phyloP scores from a whole-genome alignment of 257 asterid genomes.

The Vinca minor region DNA sequence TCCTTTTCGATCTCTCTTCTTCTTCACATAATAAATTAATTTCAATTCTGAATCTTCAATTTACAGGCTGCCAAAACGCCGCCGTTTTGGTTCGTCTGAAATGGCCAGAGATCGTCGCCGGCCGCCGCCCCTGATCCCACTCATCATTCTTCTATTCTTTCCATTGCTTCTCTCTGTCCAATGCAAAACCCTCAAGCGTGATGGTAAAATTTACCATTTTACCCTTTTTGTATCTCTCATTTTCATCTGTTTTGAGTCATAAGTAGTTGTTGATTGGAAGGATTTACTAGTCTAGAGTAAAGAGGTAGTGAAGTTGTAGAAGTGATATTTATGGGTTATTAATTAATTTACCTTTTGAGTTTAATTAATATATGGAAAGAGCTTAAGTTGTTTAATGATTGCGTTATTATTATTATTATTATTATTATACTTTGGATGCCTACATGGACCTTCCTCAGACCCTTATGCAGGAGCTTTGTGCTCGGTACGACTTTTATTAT shows the following conservation, averaged over 20 bases:
- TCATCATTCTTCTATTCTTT: conserved; percentile 13
- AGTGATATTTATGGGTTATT: neutral
- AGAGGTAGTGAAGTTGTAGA: neutral
- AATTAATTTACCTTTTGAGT: neutral
- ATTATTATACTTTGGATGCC: no score
- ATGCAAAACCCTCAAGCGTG: conserved; percentile 88
- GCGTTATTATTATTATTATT: no score
- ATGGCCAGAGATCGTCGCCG: conserved; percentile 26
- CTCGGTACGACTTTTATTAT: no score
- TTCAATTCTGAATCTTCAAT: no score
- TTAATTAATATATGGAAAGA: neutral
- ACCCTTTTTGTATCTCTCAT: neutral
- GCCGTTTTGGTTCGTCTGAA: neutral
- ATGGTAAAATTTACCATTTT: conserved; percentile 38
- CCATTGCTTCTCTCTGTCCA: conserved; percentile 37
- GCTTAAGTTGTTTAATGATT: neutral
- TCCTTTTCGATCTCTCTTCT: neutral
- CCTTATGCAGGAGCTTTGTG: no score
- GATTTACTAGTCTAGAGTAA: no score
- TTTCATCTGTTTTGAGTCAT: conserved; percentile 1
- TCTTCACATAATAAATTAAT: neutral
- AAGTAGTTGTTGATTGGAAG: neutral
- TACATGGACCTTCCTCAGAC: no score
- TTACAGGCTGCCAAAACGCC: neutral
- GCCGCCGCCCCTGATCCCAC: conserved; percentile 5